A percentile compares a stretch with the other conserved stretches of the same genome.
These are phyloP conservation scores for Crepidotus variabilis DNA, from an alignment of 768 basidiomycete genomes.

Conservation along the genomic window DNA sequence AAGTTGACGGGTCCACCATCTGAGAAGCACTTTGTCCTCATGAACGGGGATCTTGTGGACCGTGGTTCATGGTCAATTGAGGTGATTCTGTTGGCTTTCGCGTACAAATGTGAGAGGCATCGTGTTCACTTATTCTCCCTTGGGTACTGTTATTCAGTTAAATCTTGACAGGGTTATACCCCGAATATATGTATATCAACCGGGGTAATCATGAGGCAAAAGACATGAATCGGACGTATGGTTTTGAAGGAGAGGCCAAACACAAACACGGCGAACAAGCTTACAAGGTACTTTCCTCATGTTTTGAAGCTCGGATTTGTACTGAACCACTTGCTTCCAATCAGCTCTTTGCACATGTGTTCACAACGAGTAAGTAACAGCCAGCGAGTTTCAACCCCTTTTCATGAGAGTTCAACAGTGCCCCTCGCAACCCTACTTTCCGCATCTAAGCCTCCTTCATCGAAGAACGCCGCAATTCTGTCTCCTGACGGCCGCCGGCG, in stretches of 20 bases:
- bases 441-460: slow-evolving; percentile 58
- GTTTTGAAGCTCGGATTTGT: slow-evolving; percentile 1
- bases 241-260: slow-evolving; percentile 94
- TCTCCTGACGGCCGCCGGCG: slow-evolving; percentile 81
- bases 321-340: not conserved
- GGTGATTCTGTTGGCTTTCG: slow-evolving; percentile 89
- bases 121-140: not conserved
- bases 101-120: slow-evolving; percentile 78
- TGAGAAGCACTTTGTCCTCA: slow-evolving; percentile 80
- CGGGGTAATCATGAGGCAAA: slow-evolving; percentile 96
- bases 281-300: slow-evolving; percentile 61
- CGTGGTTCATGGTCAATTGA: slow-evolving; percentile 95
- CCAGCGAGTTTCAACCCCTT: not conserved
- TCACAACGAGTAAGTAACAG: slow-evolving; percentile 70
- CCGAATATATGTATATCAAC: slow-evolving; percentile 87
- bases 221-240: slow-evolving; percentile 95
- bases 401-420: slow-evolving; percentile 44
- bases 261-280: slow-evolving; percentile 96
- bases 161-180: slow-evolving; percentile 78
- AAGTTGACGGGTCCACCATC: slow-evolving; percentile 83
- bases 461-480: slow-evolving; percentile 57
- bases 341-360: slow-evolving; percentile 90
- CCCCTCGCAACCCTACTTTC: slow-evolving; percentile 85
- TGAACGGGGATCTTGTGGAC: slow-evolving; percentile 97
- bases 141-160: not conserved